Conservation (phyloP, 805 yeast genomes). For the Sugiyamaella smithiae region DNA sequence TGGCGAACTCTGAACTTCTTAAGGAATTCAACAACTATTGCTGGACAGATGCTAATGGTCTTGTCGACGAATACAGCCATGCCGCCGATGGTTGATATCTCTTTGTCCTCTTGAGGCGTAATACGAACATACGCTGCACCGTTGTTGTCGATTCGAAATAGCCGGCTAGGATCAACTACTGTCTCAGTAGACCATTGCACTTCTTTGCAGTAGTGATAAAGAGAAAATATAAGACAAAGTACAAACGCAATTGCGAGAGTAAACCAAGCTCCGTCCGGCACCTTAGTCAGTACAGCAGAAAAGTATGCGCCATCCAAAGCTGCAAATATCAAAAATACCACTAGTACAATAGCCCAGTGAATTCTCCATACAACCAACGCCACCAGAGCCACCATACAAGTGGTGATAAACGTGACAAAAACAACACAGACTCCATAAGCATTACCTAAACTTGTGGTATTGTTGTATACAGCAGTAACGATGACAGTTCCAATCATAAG, state of each 20-base stretch:
- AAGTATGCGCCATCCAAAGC: slow-evolving; percentile 49
- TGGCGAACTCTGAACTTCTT: slow-evolving; percentile 16
- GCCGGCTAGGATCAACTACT: slow-evolving; percentile 1
- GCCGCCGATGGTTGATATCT: slow-evolving; percentile 8
- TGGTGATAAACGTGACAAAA: slow-evolving; percentile 53
- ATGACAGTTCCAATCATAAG: slow-evolving; percentile 50
- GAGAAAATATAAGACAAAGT: slow-evolving; percentile 2
- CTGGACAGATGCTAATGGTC: slow-evolving; percentile 7
- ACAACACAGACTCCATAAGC: slow-evolving; percentile 62
- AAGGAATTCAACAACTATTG: slow-evolving; percentile 13
- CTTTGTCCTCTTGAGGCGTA: neutral
- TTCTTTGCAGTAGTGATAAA: slow-evolving; percentile 14
- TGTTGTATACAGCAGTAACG: slow-evolving; percentile 53
- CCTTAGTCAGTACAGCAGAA: slow-evolving; percentile 49
- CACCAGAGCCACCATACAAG: slow-evolving; percentile 44
- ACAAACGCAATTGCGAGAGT: slow-evolving; percentile 36
- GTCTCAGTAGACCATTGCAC: slow-evolving; percentile 13
- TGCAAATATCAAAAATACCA: slow-evolving; percentile 41
- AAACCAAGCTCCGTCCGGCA: slow-evolving; percentile 63
- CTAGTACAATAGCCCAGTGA: slow-evolving; percentile 37
- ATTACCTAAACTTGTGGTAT: slow-evolving; percentile 49
- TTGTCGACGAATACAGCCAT: slow-evolving; percentile 14
- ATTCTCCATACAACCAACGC: slow-evolving; percentile 46
- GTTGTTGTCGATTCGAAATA: neutral
- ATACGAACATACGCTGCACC: slow-evolving; percentile 4